Base-by-base conservation (phyloP, 805 yeast species). In the Ogataea philodendri region DNA sequence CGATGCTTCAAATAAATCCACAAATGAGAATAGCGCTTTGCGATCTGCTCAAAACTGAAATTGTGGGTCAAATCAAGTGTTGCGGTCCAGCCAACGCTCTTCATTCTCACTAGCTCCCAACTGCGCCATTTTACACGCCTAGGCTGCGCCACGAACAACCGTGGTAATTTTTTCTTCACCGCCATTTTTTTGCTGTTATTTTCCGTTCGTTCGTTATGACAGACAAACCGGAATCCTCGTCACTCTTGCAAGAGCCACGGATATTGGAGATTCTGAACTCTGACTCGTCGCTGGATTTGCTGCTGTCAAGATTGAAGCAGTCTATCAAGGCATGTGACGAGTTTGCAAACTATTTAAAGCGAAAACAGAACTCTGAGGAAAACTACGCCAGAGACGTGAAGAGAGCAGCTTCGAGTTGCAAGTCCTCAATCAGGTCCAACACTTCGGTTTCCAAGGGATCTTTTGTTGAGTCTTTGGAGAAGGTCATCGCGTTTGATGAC, bases 281-380 rank as follows among this genome's bases (percentile, higher is more conserved):
- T n/a, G 95, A 86, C 57, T 70, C 78, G 5, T 84, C 94, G 2
- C 72, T 87, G 34, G 93, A 84, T 42, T 70, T 86, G 0, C 66
- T 90, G 13, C 66, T 89, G 32, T 63, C 70, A 1, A 70, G 95
- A 26, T 68, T 89, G 39, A 90, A 90, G 61, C 90, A 82, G 58
- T 77, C 88, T 39, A 69, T 89, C 27, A 70, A 71, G 42, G 80
- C 95, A 0, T 81, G 94, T 46, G 96, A 88, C 52, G 97, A 93
- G 54, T 81, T 87, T 49, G 69, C 86, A 18, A 76, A 77, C 48
- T 93, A 76, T 59, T 66, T 90, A 37, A 83, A 82, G 56, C 84
- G 81, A 60, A 82, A 84, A 51, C 87, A 87, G 18, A 64, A 74
- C 21, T 70, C 81, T 34, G 96, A 87, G 58, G 84, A 81, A 46